These are phyloP conservation scores for Ciborinia camelliae DNA, from an alignment of 2,329 filamentous ascomycete species.

Conservation along the genomic window DNA sequence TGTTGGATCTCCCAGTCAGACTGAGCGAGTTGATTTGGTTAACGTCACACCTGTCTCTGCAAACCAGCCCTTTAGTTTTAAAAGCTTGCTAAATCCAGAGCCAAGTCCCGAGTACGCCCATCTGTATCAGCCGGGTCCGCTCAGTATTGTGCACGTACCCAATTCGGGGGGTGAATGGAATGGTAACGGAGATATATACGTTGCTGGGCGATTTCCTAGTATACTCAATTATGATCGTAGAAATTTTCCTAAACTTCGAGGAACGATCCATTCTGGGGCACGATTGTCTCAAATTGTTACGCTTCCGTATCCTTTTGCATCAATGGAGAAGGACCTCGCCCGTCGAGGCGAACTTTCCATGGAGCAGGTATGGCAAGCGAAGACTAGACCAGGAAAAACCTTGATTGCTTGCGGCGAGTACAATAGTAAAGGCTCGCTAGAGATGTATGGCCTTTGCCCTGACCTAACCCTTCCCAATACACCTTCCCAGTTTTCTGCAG, in stretches of 20 bases:
- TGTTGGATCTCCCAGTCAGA: conserved; percentile 24
- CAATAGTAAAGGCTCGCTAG: conserved; percentile 84
- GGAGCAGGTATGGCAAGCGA: conserved; percentile 52
- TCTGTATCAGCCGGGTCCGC: conserved; percentile 74
- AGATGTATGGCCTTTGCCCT: conserved; percentile 69
- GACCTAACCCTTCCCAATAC: conserved; percentile 28
- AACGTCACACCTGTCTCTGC: conserved; percentile 31
- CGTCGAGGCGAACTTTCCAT: conserved; percentile 53
- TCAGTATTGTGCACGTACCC: conserved; percentile 77
- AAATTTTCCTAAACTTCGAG: conserved; percentile 73
- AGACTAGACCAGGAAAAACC: conserved; percentile 56
- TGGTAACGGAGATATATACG: conserved; percentile 71
- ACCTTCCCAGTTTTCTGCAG: conserved; percentile 36
- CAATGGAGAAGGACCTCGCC: conserved; percentile 57
- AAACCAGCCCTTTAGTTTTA: conserved; percentile 29
- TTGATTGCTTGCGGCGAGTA: conserved; percentile 85
- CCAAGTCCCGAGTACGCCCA: conserved; percentile 61
- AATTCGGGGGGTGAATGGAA: conserved; percentile 43
- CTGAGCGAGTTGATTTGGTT: conserved; percentile 31
- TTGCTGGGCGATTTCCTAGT: conserved; percentile 83
- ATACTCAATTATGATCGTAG: conserved; percentile 70
- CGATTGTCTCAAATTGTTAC: conserved; percentile 70
- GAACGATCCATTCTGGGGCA: conserved; percentile 80
- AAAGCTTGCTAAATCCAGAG: conserved; percentile 42
- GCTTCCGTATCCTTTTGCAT: conserved; percentile 64